Percentiles rank a stretch among this genome's conserved stretches.
Evolutionary conservation across 495 filamentous ascomycete species (phyloP).

Genomic region (Astrothelium macrocarpum): DNA sequence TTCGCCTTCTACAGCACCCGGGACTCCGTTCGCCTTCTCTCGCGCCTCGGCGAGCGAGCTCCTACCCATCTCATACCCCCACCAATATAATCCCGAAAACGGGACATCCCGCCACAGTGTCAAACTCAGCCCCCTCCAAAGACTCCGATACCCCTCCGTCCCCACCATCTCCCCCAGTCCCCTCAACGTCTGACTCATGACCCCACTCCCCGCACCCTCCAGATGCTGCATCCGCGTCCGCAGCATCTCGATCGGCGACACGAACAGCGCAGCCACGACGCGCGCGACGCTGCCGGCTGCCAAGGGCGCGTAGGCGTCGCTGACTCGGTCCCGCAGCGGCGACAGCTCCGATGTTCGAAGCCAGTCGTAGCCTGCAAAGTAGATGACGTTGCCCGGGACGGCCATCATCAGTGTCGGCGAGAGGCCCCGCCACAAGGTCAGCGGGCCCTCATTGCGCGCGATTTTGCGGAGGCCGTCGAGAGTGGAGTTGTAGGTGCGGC

Average conservation of each 20-base stretch:
- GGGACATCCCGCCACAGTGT: slow-evolving; percentile 96
- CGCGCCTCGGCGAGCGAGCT: slow-evolving; percentile 54
- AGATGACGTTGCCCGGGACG: slow-evolving; percentile 92
- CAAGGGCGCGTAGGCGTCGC: slow-evolving; percentile 64
- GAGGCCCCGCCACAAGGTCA: slow-evolving; percentile 84
- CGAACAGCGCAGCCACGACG: slow-evolving; percentile 67
- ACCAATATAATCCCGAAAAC: slow-evolving; percentile 96
- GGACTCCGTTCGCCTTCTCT: slow-evolving; percentile 30
- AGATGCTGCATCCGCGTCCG: slow-evolving; percentile 81
- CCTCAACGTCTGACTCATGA: slow-evolving; percentile 63
- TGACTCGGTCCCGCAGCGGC: slow-evolving; percentile 51
- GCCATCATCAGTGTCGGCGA: slow-evolving; percentile 91
- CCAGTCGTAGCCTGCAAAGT: slow-evolving; percentile 98
- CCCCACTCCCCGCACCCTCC: slow-evolving; percentile 42
- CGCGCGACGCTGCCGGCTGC: slow-evolving; percentile 70
- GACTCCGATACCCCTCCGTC: slow-evolving; percentile 60
- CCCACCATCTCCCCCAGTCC: slow-evolving; percentile 72
- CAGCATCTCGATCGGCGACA: slow-evolving; percentile 92
- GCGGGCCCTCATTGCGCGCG: slow-evolving; percentile 82
- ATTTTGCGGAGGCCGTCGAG: slow-evolving; percentile 91
- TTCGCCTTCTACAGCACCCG: slow-evolving; percentile 2
- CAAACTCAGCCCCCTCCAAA: slow-evolving; percentile 88
- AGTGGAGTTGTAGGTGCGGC: slow-evolving; percentile 77
- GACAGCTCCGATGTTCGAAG: slow-evolving; percentile 60
- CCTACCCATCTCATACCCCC: slow-evolving; percentile 82